Evolutionary conservation across 371 early-diverging fungal species (phyloP), one percentile per base, ranked within the genome.

Genomic region (Mortierella sp.): DNA sequence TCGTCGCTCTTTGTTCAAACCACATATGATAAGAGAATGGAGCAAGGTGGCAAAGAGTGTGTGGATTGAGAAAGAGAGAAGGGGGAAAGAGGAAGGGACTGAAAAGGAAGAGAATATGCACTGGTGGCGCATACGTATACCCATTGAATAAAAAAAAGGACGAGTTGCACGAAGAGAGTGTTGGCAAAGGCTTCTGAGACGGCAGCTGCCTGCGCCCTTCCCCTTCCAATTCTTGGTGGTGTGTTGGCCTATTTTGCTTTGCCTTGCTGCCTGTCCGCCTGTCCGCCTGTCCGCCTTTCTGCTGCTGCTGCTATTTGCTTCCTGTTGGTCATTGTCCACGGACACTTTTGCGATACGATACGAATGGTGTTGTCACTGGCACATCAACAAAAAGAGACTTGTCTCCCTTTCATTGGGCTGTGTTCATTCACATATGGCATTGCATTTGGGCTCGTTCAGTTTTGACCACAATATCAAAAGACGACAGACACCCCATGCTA

Each of bases 401-500:
- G 71, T 43, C 44, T 46, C 19, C 9, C 24, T n/a, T 21, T 64
- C 31, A 31, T 43, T 74, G 37, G 43, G 43, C 61, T 74, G 67
- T 40, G 28, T 44, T 19, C 34, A 19, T 40, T 6, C 31, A 21
- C 14, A 34, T 0, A 64, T 48, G 61, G 50, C 24, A 14, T 4
- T 10, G 50, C 57, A 73, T 50, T 51, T 31, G 40, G 59, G 28
- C 48, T 61, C 43, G 57, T 69, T 75, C 50, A 40, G 72, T 61
- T 40, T 78, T 48, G 50, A 61, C 59, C 14, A 40, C 21, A 34
- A 50, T 46, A n/a, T 67, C 37, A 31, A 64, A 54, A 73, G 44
- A 31, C 26, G 26, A 57, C 2, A 28, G 57, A 57, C 59, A 61
- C 34, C 61, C 57, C 57, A 69, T 71, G 71, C 79, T 75, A 79